Percentiles rank a stretch among this genome's conserved stretches.
Conservation (phyloP, 495 filamentous ascomycete species). For the Penicillium canariense region DNA sequence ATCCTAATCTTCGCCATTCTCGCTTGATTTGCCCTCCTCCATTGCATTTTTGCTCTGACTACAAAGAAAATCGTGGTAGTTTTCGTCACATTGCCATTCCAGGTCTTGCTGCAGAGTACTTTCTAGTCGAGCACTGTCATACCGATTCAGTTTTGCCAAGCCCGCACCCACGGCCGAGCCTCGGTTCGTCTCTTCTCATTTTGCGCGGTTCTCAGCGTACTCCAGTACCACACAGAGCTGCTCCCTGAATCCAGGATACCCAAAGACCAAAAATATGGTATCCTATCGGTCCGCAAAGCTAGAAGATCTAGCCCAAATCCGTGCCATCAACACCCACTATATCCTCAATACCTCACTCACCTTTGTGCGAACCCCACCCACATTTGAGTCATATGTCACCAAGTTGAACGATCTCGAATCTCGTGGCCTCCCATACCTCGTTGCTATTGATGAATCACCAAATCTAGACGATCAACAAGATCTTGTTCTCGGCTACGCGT, state of each 20-base stretch:
- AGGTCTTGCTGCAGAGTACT: too few relatives aligned
- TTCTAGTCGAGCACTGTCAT: too few relatives aligned
- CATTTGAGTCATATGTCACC: conserved; percentile 14
- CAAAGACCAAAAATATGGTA: neutral
- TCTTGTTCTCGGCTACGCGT: conserved; percentile 29
- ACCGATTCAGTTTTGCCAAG: too few relatives aligned
- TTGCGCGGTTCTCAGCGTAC: neutral
- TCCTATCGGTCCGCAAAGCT: conserved; percentile 14
- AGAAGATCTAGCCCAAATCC: conserved; percentile 26
- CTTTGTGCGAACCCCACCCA: conserved; percentile 23
- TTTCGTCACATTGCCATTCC: too few relatives aligned
- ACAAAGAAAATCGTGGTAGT: too few relatives aligned
- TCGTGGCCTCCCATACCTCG: conserved; percentile 26
- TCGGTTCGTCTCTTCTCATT: too few relatives aligned
- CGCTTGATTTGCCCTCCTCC: neutral
- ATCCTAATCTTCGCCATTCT: too few relatives aligned
- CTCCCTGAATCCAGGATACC: neutral
- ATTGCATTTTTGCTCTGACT: neutral
- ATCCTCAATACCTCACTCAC: conserved; percentile 28
- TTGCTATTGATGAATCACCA: conserved; percentile 16
- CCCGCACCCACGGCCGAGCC: too few relatives aligned
- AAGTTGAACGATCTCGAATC: conserved; percentile 17
- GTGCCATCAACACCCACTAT: conserved; percentile 30
- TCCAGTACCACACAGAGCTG: neutral
- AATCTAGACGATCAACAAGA: conserved; percentile 4